Percentiles rank a stretch among this genome's conserved stretches.
Evolutionary conservation across 2,329 filamentous ascomycete genomes (phyloP).

Genomic region (Neofusicoccum umdonicola): DNA sequence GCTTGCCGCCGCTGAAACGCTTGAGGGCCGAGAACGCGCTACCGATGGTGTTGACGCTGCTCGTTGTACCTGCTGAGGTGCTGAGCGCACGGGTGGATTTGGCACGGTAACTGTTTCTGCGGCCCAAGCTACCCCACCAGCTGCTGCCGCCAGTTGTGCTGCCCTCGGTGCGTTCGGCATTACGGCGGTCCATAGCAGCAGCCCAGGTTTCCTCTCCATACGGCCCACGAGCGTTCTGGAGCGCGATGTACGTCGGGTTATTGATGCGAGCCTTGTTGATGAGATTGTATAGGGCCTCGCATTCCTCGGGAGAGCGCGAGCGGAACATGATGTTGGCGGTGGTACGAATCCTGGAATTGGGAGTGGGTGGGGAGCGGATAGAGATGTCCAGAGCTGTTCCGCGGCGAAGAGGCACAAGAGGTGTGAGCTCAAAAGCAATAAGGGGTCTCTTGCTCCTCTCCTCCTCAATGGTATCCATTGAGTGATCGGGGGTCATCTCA

Average conservation of each 20-base stretch:
- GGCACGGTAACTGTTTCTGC: conserved; percentile 56
- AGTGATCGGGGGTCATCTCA: conserved; percentile 52
- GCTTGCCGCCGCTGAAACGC: conserved; percentile 64
- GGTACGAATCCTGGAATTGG: conserved; percentile 67
- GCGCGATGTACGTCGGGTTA: conserved; percentile 81
- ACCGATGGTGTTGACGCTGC: conserved; percentile 72
- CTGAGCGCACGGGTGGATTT: conserved; percentile 54
- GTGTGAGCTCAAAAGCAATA: conserved; percentile 80
- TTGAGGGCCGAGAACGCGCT: conserved; percentile 77
- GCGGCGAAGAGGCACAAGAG: conserved; percentile 82
- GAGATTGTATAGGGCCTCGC: conserved; percentile 75
- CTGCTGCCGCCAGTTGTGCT: conserved; percentile 46
- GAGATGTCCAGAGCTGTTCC: conserved; percentile 93
- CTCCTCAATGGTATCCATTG: conserved; percentile 28
- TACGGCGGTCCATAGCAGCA: conserved; percentile 53
- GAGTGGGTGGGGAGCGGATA: conserved; percentile 79
- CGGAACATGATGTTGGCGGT: conserved; percentile 86
- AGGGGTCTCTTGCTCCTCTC: conserved; percentile 47
- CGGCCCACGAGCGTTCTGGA: conserved; percentile 70
- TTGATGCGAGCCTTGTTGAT: conserved; percentile 89
- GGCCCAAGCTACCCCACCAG: conserved; percentile 48
- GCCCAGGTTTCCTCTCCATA: conserved; percentile 47
- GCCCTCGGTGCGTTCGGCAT: conserved; percentile 43
- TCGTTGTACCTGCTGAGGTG: conserved; percentile 66
- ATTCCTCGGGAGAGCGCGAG: conserved; percentile 72